Conservation (phyloP, 768 basidiomycete species). For the Boletus rufocinnamomeus region DNA sequence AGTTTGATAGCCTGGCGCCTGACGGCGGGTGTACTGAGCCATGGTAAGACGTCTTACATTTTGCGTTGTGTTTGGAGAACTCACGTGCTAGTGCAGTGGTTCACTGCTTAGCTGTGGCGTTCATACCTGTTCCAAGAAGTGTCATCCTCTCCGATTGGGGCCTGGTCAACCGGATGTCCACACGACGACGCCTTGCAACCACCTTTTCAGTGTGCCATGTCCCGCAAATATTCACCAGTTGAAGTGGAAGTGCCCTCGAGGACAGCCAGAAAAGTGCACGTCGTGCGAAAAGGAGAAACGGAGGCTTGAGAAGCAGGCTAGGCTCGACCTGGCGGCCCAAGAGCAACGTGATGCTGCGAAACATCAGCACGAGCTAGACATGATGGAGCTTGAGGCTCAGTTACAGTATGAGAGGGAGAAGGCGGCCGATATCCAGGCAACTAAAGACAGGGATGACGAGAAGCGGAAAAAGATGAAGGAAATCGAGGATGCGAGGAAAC, state of each 20-base stretch:
- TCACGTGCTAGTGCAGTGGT: slow-evolving; percentile 39
- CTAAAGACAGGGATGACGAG: slow-evolving; percentile 17
- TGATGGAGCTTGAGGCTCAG: slow-evolving; percentile 14
- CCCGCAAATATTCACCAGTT: slow-evolving; percentile 43
- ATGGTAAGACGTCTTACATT: slow-evolving; percentile 46
- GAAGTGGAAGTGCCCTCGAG: slow-evolving; percentile 46
- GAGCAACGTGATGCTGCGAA: slow-evolving; percentile 48
- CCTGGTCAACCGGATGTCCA: slow-evolving; percentile 38
- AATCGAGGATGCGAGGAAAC: slow-evolving; percentile 13
- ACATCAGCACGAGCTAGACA: slow-evolving; percentile 37
- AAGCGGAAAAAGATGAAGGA: slow-evolving; percentile 13
- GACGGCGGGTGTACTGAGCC: slow-evolving; percentile 64
- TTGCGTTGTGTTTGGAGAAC: neutral
- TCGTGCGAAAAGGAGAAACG: slow-evolving; percentile 49
- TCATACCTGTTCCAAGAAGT: slow-evolving; percentile 60
- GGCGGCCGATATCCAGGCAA: slow-evolving; percentile 7
- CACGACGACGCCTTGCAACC: slow-evolving; percentile 43
- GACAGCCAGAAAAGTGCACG: slow-evolving; percentile 39
- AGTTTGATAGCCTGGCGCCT: slow-evolving; percentile 55
- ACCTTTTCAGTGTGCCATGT: slow-evolving; percentile 42
- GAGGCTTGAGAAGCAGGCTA: slow-evolving; percentile 41
- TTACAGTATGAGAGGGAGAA: slow-evolving; percentile 14
- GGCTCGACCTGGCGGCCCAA: slow-evolving; percentile 44
- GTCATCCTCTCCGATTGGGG: slow-evolving; percentile 57
- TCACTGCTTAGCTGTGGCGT: slow-evolving; percentile 48